Base-by-base conservation (phyloP, 2,329 filamentous ascomycete species). In the Penicillium sclerotiorum region DNA sequence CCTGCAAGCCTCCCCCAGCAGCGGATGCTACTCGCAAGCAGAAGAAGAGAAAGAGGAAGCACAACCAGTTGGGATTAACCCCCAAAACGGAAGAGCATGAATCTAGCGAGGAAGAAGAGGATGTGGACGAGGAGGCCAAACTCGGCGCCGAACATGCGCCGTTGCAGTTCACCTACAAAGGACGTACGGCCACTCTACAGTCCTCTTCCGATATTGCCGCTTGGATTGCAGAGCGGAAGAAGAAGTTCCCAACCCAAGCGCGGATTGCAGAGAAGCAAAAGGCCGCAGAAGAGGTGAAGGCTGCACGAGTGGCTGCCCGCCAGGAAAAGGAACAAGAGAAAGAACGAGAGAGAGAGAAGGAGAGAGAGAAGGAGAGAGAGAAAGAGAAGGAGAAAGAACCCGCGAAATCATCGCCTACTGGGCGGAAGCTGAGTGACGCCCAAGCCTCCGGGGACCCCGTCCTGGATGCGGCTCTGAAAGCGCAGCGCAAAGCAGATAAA, bases 221-320 rank as follows among this genome's bases (percentile, higher is more conserved):
- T 6, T 97, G 90, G 84, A 83, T 95, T 55, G 84, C 84, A 42
- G 90, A 96, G 69, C 84, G 93, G 51, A 87, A 81, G 65, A 87
- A 84, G 57, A 86, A 87, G 44, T 97, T 83, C 67, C 93, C 93
- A 2, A 96, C 92, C 2, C 83, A 84, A 67, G 83, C 83, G 51
- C 85, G 89, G 47, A 78, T 70, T 22, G 69, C 82, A 57, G 82
- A 84, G 63, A 85, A 80, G 66, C 82, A 83, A 63, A 83, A 82
- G 65, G 82, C 80, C 59, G 78, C 80, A 65, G 83, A 86, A 64
- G 85, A 88, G 67, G 81, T 84, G 38, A 86, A 81, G 55, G 63
- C 65, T 35, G 67, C 66, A n/a, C 67, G 67, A 22, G 62, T 68
- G 8, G 69, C 70, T 39, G 64, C 63, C 21, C 58, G 58, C 32